Evolutionary conservation across 306 rosid species (phyloP), one percentile per base, ranked within the genome.

Genomic region (Abrus precatorius): DNA sequence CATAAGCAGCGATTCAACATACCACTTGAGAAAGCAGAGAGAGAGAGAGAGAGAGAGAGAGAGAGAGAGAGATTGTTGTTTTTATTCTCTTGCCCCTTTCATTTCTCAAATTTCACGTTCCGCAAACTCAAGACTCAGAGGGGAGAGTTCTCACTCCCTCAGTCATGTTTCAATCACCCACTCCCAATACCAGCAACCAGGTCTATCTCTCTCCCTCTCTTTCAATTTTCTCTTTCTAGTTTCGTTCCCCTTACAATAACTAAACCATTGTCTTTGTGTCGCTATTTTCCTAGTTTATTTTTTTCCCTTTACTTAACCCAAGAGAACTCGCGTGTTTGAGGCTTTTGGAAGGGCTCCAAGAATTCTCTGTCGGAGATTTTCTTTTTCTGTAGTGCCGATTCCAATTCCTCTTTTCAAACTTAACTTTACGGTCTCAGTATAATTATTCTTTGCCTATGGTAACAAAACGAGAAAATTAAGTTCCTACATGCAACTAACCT

Each of bases 121-220:
- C 12, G 4, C 55, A 20, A 2, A 77, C 61, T 61, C 72, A 45
- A 36, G 20, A 36, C 40, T 36, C 40, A 2, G 9, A 20, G 0
- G 20, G 20, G 20, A 20, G 20, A n/a, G 33, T 14, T 36, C 50
- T 69, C 60, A 69, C 29, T 55, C 57, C 13, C 62, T 47, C 72
- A 5, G 60, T 40, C 54, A 90, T 89, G 94, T 86, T 81, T 79
- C 97, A 75, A 49, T 84, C 90, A 29, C 70, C 83, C 11, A 6
- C 12, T 43, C 38, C 72, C 52, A 29, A 14, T 10, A 8, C 4
- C 69, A 72, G 7, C 75, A 82, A 83, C 79, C 88, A 81, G 94
- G 97, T 89, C 14, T 1, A 4, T 66, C 14, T 45, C 11, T 11
- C 72, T 40, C 50, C 45, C 32, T 64, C 75, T 43, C 14, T 9